Conservation (phyloP, 805 yeast genomes). For the Pichia rugopelliculosa region DNA sequence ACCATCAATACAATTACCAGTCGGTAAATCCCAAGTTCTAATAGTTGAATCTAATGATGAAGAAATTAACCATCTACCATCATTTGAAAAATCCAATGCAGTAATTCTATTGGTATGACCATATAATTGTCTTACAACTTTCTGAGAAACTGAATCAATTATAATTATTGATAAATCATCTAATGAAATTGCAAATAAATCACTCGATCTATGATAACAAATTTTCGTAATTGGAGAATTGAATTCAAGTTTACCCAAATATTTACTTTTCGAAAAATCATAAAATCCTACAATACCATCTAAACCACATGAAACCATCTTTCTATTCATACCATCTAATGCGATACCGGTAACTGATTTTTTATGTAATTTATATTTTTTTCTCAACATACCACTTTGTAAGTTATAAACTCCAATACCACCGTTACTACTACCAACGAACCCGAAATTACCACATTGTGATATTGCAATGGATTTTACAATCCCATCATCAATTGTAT, state of each 20-base stretch:
- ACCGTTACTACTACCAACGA: slow-evolving; percentile 85
- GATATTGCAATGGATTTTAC: slow-evolving; percentile 75
- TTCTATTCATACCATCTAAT: slow-evolving; percentile 83
- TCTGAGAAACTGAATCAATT: slow-evolving; percentile 73
- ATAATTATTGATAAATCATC: slow-evolving; percentile 83
- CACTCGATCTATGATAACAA: slow-evolving; percentile 76
- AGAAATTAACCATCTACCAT: slow-evolving; percentile 91
- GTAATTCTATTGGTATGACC: slow-evolving; percentile 91
- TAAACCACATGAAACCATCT: slow-evolving; percentile 78
- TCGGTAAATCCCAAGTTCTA: slow-evolving; percentile 95
- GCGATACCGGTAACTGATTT: slow-evolving; percentile 84
- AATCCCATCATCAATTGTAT: slow-evolving; percentile 69
- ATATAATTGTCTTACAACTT: slow-evolving; percentile 75
- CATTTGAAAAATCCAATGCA: slow-evolving; percentile 82
- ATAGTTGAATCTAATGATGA: slow-evolving; percentile 79
- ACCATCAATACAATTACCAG: slow-evolving; percentile 96
- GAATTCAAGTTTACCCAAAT: slow-evolving; percentile 57
- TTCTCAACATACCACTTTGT: slow-evolving; percentile 82
- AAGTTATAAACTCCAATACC: slow-evolving; percentile 79
- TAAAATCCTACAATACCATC: slow-evolving; percentile 88
- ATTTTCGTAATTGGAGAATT: slow-evolving; percentile 73
- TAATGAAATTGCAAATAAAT: slow-evolving; percentile 73
- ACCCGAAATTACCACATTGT: slow-evolving; percentile 90
- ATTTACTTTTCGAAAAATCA: slow-evolving; percentile 67
- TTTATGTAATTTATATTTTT: slow-evolving; percentile 61